A percentile compares a stretch with the other conserved stretches of the same genome.
Conservation (phyloP, 345 rosid species). For the Clausena lansium region DNA sequence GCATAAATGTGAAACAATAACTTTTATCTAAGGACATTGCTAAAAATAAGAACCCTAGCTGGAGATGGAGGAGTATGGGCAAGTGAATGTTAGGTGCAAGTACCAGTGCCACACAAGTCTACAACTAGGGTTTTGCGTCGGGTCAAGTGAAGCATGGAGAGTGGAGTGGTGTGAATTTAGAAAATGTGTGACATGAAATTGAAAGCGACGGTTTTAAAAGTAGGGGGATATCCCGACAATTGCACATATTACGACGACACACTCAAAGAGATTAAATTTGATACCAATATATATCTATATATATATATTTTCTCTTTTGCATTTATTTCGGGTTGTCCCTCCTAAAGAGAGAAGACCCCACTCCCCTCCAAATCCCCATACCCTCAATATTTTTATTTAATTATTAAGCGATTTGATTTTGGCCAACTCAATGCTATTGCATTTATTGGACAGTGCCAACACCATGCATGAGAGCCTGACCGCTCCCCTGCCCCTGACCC, state of each 20-base stretch:
- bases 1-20: not conserved
- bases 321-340: constrained; percentile 43
- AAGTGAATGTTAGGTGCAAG: not conserved
- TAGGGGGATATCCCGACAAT: constrained; percentile 32
- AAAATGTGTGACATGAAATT: not conserved
- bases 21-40: not conserved
- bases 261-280: no score
- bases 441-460: constrained; percentile 59
- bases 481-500: not conserved
- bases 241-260: constrained; percentile 22
- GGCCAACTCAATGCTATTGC: constrained; percentile 29
- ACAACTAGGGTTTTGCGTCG: not conserved
- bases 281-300: no score
- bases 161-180: not conserved
- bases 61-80: not conserved
- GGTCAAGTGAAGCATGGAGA: not conserved
- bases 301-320: not conserved
- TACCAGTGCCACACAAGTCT: not conserved
- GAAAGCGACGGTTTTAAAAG: constrained; percentile 27
- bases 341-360: constrained; percentile 1
- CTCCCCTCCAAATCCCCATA: constrained; percentile 10
- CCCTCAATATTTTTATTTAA: not conserved
- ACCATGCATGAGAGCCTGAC: constrained; percentile 22
- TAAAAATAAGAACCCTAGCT: not conserved
- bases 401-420: constrained; percentile 10